Percentiles rank a stretch among this genome's conserved stretches.
Evolutionary conservation across 176 grass and related monocot species (phyloP).

Genomic region (Secale cereale): DNA sequence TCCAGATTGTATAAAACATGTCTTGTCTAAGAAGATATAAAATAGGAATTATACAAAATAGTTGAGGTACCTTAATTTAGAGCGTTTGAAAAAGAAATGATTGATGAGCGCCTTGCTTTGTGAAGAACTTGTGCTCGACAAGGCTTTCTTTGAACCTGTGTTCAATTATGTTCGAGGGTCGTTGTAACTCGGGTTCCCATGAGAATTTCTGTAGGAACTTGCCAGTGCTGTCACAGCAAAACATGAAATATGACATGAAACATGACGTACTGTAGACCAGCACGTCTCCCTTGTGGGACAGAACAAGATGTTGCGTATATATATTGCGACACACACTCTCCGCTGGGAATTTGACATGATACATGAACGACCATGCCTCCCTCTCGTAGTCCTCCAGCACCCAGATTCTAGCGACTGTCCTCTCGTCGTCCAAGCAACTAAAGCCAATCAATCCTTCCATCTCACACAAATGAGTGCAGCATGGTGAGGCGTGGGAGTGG

Average conservation of each 20-base stretch:
- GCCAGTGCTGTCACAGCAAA: not conserved
- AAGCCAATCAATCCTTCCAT: not conserved
- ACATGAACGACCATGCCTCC: not conserved
- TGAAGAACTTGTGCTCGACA: not conserved
- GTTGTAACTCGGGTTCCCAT: not conserved
- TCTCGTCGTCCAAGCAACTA: not conserved
- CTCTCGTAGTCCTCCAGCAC: not conserved
- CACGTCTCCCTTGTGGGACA: not conserved
- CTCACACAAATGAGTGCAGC: not conserved
- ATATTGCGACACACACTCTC: not conserved
- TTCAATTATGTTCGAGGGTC: not conserved
- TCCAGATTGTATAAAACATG: not conserved
- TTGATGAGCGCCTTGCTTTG: not conserved
- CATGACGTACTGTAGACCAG: too few species aligned
- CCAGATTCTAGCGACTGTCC: not conserved
- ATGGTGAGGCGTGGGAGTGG: too few species aligned
- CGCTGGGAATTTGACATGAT: not conserved
- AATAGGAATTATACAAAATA: too few species aligned
- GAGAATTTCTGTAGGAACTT: not conserved
- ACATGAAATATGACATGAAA: not conserved
- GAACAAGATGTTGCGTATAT: not conserved
- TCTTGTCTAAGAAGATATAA: too few species aligned
- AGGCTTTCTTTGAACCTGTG: too few species aligned
- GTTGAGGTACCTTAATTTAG: too few species aligned
- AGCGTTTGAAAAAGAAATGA: too few species aligned